Base-by-base conservation (phyloP, 108 stramenopile genomes). In the Fistulifera solaris region DNA sequence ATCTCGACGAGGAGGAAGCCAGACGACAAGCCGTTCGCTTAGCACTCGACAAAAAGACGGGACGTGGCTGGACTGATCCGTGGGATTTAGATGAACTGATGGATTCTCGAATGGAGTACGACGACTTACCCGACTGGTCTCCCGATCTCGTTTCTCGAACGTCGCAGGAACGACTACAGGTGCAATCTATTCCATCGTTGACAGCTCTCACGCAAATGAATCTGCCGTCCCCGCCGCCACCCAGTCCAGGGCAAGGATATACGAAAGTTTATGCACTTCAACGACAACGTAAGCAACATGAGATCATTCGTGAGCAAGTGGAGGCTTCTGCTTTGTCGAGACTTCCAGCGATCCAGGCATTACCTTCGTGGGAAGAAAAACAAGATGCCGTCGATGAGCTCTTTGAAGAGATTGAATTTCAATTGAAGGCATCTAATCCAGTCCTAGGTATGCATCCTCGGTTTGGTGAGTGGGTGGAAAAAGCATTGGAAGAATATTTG, bases 61-160 rank as follows among this genome's bases (percentile, higher is more conserved):
- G 85, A 46, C 75, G 85, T 17, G 59, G 67, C 26, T 86, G 31
- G 31, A 35, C 31, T 17, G 56, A 57, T 43, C 50, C 50, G 21
- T 51, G 50, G 50, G 56, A 57, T 44, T 19, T 57, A 22, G 24
- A 42, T 13, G 56, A 42, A 13, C 16, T 57, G 41, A 18, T 31
- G 28, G 53, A 54, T n/a, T 18, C 16, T 3, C 26, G 18, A 28
- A 26, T 40, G 41, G 42, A 44, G 14, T 63, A 43, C 41, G 81
- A 85, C 25, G 81, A 83, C 52, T 53, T 89, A 24, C 75, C 80
- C 21, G 80, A 83, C 16, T 89, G 88, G 88, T 63, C 67, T 15
- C 73, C 81, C 0, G 66, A 78, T 11, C 48, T 73, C 49, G 73
- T 71, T 31, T 81, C 77, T 18, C 58, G 80, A 8, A 68, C 74